Evolutionary conservation across 2,329 filamentous ascomycete species (phyloP), one percentile per base, ranked within the genome.

Genomic region (Talaromyces sp.): DNA sequence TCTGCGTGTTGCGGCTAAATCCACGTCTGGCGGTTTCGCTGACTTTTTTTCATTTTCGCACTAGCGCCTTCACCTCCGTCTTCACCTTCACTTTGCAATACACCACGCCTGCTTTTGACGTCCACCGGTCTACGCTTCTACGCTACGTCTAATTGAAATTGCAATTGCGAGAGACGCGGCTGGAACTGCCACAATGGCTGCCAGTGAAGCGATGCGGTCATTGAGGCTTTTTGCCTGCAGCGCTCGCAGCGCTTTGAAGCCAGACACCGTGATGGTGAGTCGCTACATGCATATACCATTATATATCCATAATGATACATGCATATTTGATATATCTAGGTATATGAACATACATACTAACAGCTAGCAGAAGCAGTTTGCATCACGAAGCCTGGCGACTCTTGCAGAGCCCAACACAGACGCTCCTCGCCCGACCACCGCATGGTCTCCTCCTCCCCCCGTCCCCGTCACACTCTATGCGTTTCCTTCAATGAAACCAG

Each of bases 401-500:
- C 69, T 73, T 19, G 62, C 64, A 54, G 66, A 66, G 56, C 62
- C 69, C 57, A 44, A 60, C 11, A 63, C 62, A 39, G 61, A 58
- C 17, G 28, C 61, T n/a, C 57, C 65, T 58, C 36, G 65, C 72
- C 51, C 68, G 63, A 33, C 73, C 70, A 71, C 57, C 25, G 74
- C 62, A 55, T 77, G 73, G 72, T 70, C 65, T 58, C 70, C 81
- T 66, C 70, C 81, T 66, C 80, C 82, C 66, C 87, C 85, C 32
- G 91, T 96, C 61, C 86, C 90, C 60, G 84, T 93, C 64, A 98
- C 93, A 59, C 85, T 97, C 76, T 92, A 96, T 85, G 82, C 83
- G 73, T 99, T 98, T 80, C 95, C 95, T 39, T 85, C 87, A 11
- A 87, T 97, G 77, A 92, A 97, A 76, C 95, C 95, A 27, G 81